These are phyloP conservation scores for Drechslerella dactyloides DNA, from an alignment of 2,329 filamentous ascomycete species.

Conservation along the genomic window DNA sequence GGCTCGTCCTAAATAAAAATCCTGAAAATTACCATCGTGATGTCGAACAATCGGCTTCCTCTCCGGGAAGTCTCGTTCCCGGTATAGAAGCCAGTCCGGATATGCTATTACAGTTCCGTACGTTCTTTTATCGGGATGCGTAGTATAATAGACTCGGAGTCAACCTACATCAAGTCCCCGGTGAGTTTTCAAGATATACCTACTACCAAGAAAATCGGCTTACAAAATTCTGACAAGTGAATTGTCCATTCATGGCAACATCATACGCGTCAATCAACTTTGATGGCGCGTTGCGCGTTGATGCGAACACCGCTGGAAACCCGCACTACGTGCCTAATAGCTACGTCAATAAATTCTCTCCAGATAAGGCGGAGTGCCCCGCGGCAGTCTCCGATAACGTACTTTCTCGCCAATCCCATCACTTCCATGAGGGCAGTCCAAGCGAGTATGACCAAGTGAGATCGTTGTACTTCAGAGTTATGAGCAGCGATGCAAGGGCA, in stretches of 20 bases:
- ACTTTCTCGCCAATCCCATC: conserved; percentile 64
- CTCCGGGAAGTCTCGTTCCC: conserved; percentile 63
- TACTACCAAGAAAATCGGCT: not conserved
- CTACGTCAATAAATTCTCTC: conserved; percentile 63
- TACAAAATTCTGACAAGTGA: conserved; percentile 21
- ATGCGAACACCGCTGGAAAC: conserved; percentile 61
- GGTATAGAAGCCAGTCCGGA: conserved; percentile 63
- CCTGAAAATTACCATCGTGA: conserved; percentile 64
- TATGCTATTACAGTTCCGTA: conserved; percentile 62
- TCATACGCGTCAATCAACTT: conserved; percentile 62
- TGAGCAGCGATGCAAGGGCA: conserved; percentile 60
- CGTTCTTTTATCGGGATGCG: conserved; percentile 63
- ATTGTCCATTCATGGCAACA: conserved; percentile 62
- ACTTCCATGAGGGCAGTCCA: conserved; percentile 64
- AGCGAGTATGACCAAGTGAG: conserved; percentile 64
- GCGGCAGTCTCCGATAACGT: conserved; percentile 63
- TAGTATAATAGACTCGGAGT: conserved; percentile 64
- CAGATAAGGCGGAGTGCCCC: conserved; percentile 63
- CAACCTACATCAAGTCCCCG: conserved; percentile 63
- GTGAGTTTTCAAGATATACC: conserved; percentile 15
- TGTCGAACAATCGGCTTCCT: conserved; percentile 64
- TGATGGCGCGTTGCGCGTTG: conserved; percentile 62
- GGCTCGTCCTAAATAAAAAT: conserved; percentile 64
- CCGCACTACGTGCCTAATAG: conserved; percentile 64
- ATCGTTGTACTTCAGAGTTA: conserved; percentile 62